Percentiles rank a stretch among this genome's conserved stretches.
phyloP scores from a whole-genome alignment of 1,284 basidiomycete genomes.

The Apiotrichum laibachii region DNA sequence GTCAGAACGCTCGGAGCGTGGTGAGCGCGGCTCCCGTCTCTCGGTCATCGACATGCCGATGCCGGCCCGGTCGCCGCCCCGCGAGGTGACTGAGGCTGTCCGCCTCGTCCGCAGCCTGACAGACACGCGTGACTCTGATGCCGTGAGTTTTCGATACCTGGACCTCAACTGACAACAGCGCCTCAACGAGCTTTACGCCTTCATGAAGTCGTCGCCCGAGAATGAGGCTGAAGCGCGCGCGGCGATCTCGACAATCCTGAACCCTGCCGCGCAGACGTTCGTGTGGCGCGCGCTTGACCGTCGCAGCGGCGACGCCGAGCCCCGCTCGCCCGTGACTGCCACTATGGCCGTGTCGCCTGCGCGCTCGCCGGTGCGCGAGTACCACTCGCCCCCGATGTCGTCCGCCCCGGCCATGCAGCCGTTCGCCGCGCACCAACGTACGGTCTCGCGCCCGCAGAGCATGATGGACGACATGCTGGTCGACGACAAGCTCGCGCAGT shows the following conservation, averaged over 20 bases:
- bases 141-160: constrained; percentile 61
- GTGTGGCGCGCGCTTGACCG: constrained; percentile 41
- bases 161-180: constrained; percentile 62
- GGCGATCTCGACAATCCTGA: constrained; percentile 35
- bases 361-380: constrained; percentile 23
- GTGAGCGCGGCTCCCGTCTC: constrained; percentile 21
- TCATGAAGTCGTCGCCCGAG: constrained; percentile 86
- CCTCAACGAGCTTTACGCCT: constrained; percentile 93
- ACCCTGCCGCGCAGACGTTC: constrained; percentile 39
- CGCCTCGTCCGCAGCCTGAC: constrained; percentile 61
- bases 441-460: constrained; percentile 11
- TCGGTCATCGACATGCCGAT: constrained; percentile 33
- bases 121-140: constrained; percentile 73
- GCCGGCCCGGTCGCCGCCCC: constrained; percentile 48
- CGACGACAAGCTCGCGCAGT: constrained; percentile 43
- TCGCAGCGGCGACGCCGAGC: constrained; percentile 34
- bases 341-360: constrained; percentile 1
- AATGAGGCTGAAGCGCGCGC: constrained; percentile 78
- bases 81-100: constrained; percentile 53
- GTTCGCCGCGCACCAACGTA: constrained; percentile 11
- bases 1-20: constrained; percentile 10
- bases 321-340: constrained; percentile 21
- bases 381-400: constrained; percentile 20
- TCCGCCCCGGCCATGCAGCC: constrained; percentile 16
- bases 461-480: constrained; percentile 22